A percentile compares a stretch with the other conserved stretches of the same genome.
These are phyloP conservation scores for Chaetomium cochliodes DNA, from an alignment of 495 filamentous ascomycete species.

Conservation along the genomic window DNA sequence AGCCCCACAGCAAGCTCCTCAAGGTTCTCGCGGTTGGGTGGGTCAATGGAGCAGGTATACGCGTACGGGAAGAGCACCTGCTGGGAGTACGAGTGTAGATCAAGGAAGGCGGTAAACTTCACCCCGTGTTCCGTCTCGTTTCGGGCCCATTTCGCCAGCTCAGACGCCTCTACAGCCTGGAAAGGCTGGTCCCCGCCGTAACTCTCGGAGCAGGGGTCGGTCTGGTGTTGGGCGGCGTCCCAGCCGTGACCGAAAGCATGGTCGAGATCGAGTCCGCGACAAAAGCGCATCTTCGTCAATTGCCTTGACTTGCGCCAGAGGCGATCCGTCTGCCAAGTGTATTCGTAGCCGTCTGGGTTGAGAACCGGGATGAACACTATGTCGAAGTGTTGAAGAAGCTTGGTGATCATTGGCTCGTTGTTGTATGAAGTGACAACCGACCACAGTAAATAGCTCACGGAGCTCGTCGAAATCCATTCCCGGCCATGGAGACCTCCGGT, in stretches of 20 bases:
- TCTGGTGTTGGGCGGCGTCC: constrained; percentile 63
- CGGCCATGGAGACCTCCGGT: constrained; percentile 84
- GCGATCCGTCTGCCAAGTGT: constrained; percentile 87
- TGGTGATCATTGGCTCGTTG: constrained; percentile 63
- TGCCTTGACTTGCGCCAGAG: constrained; percentile 97
- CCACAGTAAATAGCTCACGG: constrained; percentile 88
- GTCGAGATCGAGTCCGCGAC: constrained; percentile 85
- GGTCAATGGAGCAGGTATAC: constrained; percentile 71
- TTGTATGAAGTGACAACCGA: constrained; percentile 81
- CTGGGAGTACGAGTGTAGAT: constrained; percentile 94
- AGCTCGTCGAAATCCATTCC: constrained; percentile 94
- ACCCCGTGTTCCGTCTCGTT: constrained; percentile 76
- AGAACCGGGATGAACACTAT: constrained; percentile 83
- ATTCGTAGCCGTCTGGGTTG: constrained; percentile 92
- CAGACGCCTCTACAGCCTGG: constrained; percentile 73
- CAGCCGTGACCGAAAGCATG: constrained; percentile 82
- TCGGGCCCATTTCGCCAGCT: constrained; percentile 77
- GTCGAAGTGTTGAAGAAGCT: constrained; percentile 76
- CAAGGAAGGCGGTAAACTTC: constrained; percentile 77
- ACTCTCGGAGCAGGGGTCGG: constrained; percentile 88
- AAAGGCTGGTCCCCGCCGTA: constrained; percentile 84
- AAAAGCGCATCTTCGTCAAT: constrained; percentile 75
- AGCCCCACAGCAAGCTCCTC: constrained; percentile 86
- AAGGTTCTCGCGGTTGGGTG: constrained; percentile 86
- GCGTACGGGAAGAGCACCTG: constrained; percentile 92